phyloP scores from a whole-genome alignment of 306 rosid genomes.

The Gastrolobium villosum region DNA sequence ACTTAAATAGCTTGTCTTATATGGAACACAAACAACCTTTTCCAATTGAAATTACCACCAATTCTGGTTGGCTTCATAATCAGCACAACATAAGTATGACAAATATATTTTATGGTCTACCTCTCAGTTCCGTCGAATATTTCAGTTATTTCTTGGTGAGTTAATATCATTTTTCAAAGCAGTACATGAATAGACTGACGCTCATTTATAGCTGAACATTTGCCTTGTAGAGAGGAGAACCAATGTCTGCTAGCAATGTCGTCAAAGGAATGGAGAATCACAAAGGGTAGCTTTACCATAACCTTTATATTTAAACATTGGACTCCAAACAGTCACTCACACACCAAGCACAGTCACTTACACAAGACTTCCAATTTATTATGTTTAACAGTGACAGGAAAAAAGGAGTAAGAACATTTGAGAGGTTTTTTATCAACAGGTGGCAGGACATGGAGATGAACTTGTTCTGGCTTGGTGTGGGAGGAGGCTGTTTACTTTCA shows the following conservation, averaged over 20 bases:
- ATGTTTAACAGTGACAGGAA: background rate
- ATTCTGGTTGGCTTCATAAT: conserved; percentile 50
- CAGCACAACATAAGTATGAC: conserved; percentile 46
- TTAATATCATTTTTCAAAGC: conserved; percentile 23
- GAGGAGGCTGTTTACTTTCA: conserved; percentile 61
- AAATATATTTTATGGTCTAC: conserved; percentile 60
- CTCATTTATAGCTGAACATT: conserved; percentile 37
- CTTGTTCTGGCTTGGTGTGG: conserved; percentile 74
- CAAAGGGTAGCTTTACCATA: conserved; percentile 58
- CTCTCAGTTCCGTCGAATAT: conserved; percentile 67
- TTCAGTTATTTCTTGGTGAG: conserved; percentile 76
- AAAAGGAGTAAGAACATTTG: conserved; percentile 2
- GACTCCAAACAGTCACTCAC: conserved; percentile 26
- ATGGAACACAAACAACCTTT: conserved; percentile 31
- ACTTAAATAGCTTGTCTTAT: conserved; percentile 37
- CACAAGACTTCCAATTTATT: background rate
- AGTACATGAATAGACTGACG: background rate
- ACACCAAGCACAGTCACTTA: conserved; percentile 4
- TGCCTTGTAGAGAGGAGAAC: conserved; percentile 77
- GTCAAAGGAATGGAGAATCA: conserved; percentile 59
- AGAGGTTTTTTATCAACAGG: conserved; percentile 54
- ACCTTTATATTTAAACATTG: conserved; percentile 34
- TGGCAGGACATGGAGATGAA: conserved; percentile 78
- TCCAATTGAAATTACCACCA: conserved; percentile 38
- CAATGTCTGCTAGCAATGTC: conserved; percentile 62